Base-by-base conservation (phyloP, 305 asterid genomes). In the Fraxinus ornus region DNA sequence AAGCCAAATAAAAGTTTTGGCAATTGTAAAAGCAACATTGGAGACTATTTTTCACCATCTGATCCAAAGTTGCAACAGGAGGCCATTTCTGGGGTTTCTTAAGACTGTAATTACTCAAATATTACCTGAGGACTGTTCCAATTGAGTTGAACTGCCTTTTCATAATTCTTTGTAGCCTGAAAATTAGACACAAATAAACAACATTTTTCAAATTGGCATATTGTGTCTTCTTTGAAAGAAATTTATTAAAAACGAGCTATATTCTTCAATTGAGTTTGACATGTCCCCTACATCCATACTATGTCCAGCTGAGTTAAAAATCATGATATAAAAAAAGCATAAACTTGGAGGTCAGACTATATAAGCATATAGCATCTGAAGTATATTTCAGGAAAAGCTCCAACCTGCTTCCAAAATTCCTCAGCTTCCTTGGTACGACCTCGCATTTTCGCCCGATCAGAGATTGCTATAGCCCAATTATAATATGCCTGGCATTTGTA, bases 361-460 rank as follows among this genome's bases (percentile, higher is more conserved):
- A 75, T 39, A 44, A 82, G 77, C 30, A 30, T 52, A 64, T 79
- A 70, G 78, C 88, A 85, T 35, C 70, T 79, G 7, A 82, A 57
- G 82, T 79, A 60, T 36, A 78, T n/a, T 22, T 21, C 7, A 19
- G 13, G 81, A 73, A 82, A 85, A 83, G 60, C 75, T 32, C 74
- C 60, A 81, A 93, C 98, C 97, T 91, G 97, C 86, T 94, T 93
- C 99, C 98, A 94, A 68, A 94, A 90, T 85, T 97, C 99, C 91
- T 97, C 99, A 64, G 98, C 99, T 89, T 97, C 99, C 89, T 93
- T 97, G 84, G 99, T 97, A 86, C 98, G 98, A 78, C 99, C 99
- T 73, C 98, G 94, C 91, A 94, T 94, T 89, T 97, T 97, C 4
- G 99, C 99, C 77, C 98, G 90, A 86, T 97, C 99, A 71, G 99